Evolutionary conservation across 2,329 filamentous ascomycete species (phyloP), one percentile per base, ranked within the genome.

Genomic region (Thelonectria blattea): DNA sequence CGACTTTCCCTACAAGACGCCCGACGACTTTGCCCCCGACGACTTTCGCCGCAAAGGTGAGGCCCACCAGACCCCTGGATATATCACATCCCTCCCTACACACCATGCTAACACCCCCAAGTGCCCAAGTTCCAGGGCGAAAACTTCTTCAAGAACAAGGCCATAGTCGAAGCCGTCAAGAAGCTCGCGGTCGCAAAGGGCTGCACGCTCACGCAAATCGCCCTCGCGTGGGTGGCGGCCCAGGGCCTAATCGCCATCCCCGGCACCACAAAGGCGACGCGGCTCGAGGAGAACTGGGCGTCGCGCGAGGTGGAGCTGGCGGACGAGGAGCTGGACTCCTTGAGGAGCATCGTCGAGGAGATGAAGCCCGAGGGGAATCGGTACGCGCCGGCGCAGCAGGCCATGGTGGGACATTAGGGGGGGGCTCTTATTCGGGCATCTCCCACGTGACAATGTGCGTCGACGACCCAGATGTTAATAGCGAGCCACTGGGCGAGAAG

Each of bases 201-300:
- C 1, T 74, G 71, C 62, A 68, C 68, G 0, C 57, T 74, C n/a
- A 65, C 73, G 1, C 76, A 79, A 50, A 69, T 79, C 11, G 76
- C 77, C 0, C 72, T 79, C 0, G 75, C 77, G 0, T 79, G 77
- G 77, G 76, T 79, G 2, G 73, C 71, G 2, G 69, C 76, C 68
- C 75, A 79, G 43, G 74, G 75, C 1, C 69, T 80, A 66, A 80
- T 83, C 58, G 72, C 80, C 1, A 82, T 82, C 50, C 80, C 81
- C 0, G 81, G 81, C 3, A 80, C 79, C 0, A 81, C 78, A 1
- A 80, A 79, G 63, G 58, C 74, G 1, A 47, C 62, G 4, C 73
- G 79, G 0, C 52, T 80, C 3, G 75, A 78, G 54, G 74, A 79
- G 58, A 81, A 80, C 59, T 78, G 73, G 73, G 68, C 67, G 0